These are phyloP conservation scores for Iris pallida DNA, from an alignment of 116 monocot species.

Conservation along the genomic window DNA sequence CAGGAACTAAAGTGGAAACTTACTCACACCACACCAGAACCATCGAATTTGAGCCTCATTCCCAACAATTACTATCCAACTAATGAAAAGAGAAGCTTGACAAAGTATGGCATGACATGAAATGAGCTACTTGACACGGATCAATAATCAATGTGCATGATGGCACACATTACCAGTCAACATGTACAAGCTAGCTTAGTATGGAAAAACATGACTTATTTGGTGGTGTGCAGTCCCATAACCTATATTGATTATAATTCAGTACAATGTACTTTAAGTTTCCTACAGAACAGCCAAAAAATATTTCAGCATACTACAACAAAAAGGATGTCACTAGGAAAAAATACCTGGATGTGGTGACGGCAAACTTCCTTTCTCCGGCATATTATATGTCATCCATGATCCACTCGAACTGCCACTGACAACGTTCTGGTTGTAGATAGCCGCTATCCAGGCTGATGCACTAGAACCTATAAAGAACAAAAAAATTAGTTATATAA, in stretches of 20 bases:
- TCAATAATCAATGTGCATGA: background rate
- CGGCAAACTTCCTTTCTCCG: conserved; percentile 21
- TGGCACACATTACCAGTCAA: background rate
- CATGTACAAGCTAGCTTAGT: too few species aligned
- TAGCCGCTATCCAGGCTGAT: conserved; percentile 12
- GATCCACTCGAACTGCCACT: conserved; percentile 27
- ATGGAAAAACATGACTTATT: background rate
- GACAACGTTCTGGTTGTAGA: conserved; percentile 31
- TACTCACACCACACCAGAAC: too few species aligned
- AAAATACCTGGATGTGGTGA: conserved; percentile 37
- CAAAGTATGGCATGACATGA: too few species aligned
- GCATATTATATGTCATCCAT: background rate
- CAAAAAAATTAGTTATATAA: too few species aligned
- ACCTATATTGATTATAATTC: background rate
- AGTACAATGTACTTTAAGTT: background rate
- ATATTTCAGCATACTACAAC: background rate
- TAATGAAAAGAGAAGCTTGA: too few species aligned
- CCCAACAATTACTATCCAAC: too few species aligned
- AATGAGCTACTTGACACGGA: too few species aligned
- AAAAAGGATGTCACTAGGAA: conserved; percentile 8
- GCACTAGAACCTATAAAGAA: conserved; percentile 33
- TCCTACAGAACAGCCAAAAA: background rate
- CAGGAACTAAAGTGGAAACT: too few species aligned
- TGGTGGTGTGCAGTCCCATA: too few species aligned
- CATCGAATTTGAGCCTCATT: too few species aligned